Conservation (phyloP, 345 rosid species). For the Arabis hirsuta region DNA sequence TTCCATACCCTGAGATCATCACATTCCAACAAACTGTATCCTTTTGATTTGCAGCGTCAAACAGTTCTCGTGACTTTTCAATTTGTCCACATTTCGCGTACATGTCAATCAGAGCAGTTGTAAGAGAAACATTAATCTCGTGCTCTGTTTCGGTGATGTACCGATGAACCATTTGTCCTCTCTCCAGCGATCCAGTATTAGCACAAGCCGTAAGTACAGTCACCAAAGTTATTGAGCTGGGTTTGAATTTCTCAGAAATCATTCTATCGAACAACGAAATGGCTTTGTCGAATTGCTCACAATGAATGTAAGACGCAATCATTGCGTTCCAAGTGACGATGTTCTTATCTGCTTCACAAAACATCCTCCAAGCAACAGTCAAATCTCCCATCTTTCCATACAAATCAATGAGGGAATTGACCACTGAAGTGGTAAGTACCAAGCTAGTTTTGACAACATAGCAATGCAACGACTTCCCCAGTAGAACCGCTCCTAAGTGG, state of each 20-base stretch:
- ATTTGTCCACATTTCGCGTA: constrained; percentile 73
- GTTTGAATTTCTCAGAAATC: constrained; percentile 52
- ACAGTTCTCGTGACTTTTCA: constrained; percentile 56
- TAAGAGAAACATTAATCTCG: constrained; percentile 57
- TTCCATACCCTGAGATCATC: constrained; percentile 71
- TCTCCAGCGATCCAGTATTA: constrained; percentile 56
- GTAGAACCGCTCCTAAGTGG: constrained; percentile 45
- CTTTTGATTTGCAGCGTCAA: constrained; percentile 51
- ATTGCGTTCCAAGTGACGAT: constrained; percentile 62
- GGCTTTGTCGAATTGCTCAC: constrained; percentile 52
- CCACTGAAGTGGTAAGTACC: constrained; percentile 45
- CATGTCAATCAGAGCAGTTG: constrained; percentile 70
- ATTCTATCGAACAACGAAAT: constrained; percentile 60
- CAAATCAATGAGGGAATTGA: constrained; percentile 64
- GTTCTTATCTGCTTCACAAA: constrained; percentile 49
- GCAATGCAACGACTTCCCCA: constrained; percentile 65
- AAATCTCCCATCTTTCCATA: constrained; percentile 60
- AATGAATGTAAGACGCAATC: constrained; percentile 53
- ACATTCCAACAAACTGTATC: constrained; percentile 70
- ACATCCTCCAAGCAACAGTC: constrained; percentile 51
- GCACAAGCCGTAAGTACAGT: constrained; percentile 69
- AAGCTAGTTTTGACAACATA: constrained; percentile 46
- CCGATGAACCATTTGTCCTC: constrained; percentile 57
- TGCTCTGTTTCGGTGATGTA: constrained; percentile 53
- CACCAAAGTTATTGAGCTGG: constrained; percentile 58